Conservation (phyloP, 1,284 basidiomycete species). For the Phellinidium pouzarii region DNA sequence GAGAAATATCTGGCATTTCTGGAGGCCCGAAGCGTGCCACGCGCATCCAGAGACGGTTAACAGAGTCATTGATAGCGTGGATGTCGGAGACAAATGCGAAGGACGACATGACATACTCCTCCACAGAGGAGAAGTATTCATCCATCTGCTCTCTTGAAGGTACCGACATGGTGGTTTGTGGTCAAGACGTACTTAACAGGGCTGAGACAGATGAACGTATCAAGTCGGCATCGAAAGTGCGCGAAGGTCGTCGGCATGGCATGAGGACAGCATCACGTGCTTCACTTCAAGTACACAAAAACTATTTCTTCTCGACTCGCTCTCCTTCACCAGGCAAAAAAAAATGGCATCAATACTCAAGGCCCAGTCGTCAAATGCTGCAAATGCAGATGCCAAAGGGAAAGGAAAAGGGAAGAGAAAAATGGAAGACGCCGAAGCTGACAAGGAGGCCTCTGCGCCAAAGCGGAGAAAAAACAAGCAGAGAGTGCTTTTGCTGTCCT, state of each 20-base stretch:
- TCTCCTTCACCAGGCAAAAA: not conserved
- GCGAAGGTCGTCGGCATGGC: not conserved
- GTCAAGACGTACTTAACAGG: not conserved
- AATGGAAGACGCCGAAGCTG: slow-evolving; percentile 48
- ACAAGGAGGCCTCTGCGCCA: slow-evolving; percentile 38
- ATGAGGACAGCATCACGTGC: not conserved
- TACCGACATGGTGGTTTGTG: slow-evolving; percentile 20
- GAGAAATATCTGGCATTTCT: slow-evolving; percentile 50
- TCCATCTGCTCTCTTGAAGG: slow-evolving; percentile 61
- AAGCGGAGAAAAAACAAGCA: slow-evolving; percentile 76
- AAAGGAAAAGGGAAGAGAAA: slow-evolving; percentile 55
- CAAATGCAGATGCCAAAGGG: slow-evolving; percentile 39
- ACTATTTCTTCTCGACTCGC: not conserved
- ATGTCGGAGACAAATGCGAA: slow-evolving; percentile 53
- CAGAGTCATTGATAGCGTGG: slow-evolving; percentile 53
- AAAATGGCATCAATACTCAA: slow-evolving; percentile 64
- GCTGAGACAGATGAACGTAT: not conserved
- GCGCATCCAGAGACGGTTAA: slow-evolving; percentile 70
- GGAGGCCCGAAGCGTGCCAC: slow-evolving; percentile 72
- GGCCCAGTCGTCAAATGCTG: slow-evolving; percentile 52
- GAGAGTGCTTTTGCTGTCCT: slow-evolving; percentile 86
- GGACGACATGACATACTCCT: slow-evolving; percentile 55
- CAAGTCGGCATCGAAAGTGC: slow-evolving; percentile 6
- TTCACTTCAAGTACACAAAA: not conserved
- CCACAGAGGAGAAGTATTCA: slow-evolving; percentile 60